Evolutionary conservation across 345 rosid species (phyloP).

Genomic region (Lepidium aucheri): DNA sequence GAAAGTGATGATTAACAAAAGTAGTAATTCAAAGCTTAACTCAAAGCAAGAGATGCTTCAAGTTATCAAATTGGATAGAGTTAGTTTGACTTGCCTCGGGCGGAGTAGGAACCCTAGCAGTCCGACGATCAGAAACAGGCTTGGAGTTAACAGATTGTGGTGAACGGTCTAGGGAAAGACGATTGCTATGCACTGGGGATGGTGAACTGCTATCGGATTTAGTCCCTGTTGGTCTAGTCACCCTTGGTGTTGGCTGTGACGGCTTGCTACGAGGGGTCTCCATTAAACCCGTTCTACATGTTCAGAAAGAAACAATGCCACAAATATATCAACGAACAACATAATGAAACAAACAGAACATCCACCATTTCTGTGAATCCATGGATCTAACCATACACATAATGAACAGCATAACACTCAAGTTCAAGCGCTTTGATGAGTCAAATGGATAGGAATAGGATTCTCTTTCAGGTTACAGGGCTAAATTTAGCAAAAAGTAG

Average conservation of each 20-base stretch:
- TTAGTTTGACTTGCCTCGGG: slow-evolving; percentile 51
- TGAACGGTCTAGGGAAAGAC: slow-evolving; percentile 66
- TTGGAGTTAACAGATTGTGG: slow-evolving; percentile 55
- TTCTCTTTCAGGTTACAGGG: neutral
- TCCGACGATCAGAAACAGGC: slow-evolving; percentile 57
- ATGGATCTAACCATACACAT: neutral
- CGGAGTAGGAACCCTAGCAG: slow-evolving; percentile 50
- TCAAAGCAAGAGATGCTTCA: neutral
- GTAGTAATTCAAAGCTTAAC: slow-evolving; percentile 3
- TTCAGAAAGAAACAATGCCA: slow-evolving; percentile 32
- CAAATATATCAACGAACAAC: slow-evolving; percentile 35
- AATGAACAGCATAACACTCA: neutral
- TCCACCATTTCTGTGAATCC: neutral
- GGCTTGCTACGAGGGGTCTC: slow-evolving; percentile 77
- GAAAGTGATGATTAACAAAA: neutral
- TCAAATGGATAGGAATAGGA: neutral
- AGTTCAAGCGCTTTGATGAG: neutral
- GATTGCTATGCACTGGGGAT: slow-evolving; percentile 47
- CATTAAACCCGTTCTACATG: slow-evolving; percentile 54
- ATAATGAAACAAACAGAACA: slow-evolving; percentile 15
- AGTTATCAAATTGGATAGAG: neutral
- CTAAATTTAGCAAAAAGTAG: no score
- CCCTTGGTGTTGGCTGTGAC: slow-evolving; percentile 58
- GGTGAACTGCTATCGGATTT: slow-evolving; percentile 60
- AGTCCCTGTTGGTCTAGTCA: slow-evolving; percentile 41